Conservation (phyloP, 2,329 filamentous ascomycete genomes). For the Epichloe coenophiala region DNA sequence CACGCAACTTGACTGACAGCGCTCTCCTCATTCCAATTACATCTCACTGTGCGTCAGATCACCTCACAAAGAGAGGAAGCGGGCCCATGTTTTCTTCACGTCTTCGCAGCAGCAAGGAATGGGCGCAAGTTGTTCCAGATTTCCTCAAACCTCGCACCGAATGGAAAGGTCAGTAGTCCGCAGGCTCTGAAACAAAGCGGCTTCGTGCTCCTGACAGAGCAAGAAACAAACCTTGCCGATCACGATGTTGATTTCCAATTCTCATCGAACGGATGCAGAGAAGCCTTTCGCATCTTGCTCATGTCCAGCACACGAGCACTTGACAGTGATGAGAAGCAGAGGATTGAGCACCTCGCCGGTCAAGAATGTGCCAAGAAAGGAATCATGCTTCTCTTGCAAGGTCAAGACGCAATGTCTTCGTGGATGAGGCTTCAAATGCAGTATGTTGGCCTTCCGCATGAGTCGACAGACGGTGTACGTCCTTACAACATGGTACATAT, state of each 20-base stretch:
- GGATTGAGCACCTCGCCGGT: slow-evolving; percentile 27
- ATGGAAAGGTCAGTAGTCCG: slow-evolving; percentile 14
- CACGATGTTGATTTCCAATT: slow-evolving; percentile 33
- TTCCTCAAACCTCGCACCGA: slow-evolving; percentile 10
- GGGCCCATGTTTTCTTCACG: slow-evolving; percentile 24
- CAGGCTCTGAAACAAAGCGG: not conserved
- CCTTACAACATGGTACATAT: not conserved
- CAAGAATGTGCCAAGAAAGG: slow-evolving; percentile 24
- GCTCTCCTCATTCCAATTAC: not conserved
- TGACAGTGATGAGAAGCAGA: slow-evolving; percentile 14
- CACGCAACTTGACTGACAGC: not conserved
- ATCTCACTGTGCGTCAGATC: not conserved
- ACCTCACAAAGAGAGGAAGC: not conserved
- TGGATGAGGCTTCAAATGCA: slow-evolving; percentile 31
- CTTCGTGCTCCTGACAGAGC: not conserved
- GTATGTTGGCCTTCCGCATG: slow-evolving; percentile 15
- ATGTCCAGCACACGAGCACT: slow-evolving; percentile 25
- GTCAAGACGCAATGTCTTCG: slow-evolving; percentile 16
- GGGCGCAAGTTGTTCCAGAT: slow-evolving; percentile 18
- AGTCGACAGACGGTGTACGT: not conserved
- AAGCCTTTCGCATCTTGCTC: slow-evolving; percentile 25
- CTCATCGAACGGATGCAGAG: not conserved
- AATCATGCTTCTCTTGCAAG: slow-evolving; percentile 31
- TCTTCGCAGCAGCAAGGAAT: slow-evolving; percentile 23
- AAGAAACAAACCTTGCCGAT: slow-evolving; percentile 27